Conservation (phyloP, 192 early-diverging fungal genomes). For the Mortierella antarctica region DNA sequence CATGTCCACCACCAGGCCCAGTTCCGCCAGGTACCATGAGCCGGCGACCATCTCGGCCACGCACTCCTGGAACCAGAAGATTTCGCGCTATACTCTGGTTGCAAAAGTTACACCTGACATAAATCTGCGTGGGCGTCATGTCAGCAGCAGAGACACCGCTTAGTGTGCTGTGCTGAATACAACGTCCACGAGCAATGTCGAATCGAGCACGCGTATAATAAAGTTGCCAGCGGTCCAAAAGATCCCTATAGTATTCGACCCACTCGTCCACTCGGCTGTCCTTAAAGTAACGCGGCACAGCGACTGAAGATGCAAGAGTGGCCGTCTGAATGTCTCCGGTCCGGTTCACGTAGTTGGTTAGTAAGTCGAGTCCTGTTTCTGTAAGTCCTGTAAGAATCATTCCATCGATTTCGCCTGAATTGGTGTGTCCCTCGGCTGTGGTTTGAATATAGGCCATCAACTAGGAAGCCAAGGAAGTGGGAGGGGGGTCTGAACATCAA, state of each 20-base stretch:
- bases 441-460: constrained; percentile 72
- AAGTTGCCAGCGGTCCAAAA: constrained; percentile 91
- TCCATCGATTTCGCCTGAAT: constrained; percentile 80
- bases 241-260: constrained; percentile 85
- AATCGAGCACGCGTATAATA: constrained; percentile 88
- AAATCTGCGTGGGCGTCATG: constrained; percentile 79
- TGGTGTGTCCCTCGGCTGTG: constrained; percentile 63
- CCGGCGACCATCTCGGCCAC: constrained; percentile 60
- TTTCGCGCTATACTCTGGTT: constrained; percentile 72
- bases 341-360: constrained; percentile 83
- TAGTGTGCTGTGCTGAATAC: constrained; percentile 61
- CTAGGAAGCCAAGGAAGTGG: constrained; percentile 18
- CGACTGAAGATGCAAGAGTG: constrained; percentile 72
- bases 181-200: constrained; percentile 87
- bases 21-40: constrained; percentile 46
- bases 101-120: constrained; percentile 91
- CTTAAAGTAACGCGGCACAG: constrained; percentile 66
- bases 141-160: constrained; percentile 57
- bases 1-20: constrained; percentile 10
- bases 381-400: constrained; percentile 86
- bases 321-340: constrained; percentile 95
- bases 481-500: neutral
- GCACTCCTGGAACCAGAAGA: constrained; percentile 59
- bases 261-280: constrained; percentile 74
- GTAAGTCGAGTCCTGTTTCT: constrained; percentile 72